Conservation (phyloP, 2,329 filamentous ascomycete species). For the Xylaria sp. region DNA sequence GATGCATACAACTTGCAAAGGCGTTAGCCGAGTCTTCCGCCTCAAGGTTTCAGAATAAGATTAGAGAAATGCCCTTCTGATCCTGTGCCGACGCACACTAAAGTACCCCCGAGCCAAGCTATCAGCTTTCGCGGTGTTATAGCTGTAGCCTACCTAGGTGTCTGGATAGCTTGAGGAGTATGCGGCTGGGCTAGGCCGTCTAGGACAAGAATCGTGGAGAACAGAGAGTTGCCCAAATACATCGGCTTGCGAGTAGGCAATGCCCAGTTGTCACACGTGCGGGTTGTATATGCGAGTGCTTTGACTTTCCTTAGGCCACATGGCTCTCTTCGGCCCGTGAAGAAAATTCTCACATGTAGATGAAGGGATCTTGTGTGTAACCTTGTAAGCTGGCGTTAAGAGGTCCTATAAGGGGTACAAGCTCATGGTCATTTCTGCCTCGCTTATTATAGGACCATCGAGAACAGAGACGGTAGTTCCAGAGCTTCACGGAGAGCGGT, state of each 20-base stretch:
- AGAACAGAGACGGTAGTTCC: background rate
- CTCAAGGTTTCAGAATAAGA: conserved; percentile 12
- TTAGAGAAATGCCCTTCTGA: background rate
- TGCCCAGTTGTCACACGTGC: background rate
- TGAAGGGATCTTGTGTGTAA: background rate
- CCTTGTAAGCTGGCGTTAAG: background rate
- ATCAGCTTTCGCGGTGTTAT: background rate
- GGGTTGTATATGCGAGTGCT: background rate
- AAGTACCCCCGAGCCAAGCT: background rate
- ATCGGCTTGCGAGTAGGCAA: background rate
- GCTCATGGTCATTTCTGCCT: background rate
- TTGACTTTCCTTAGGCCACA: background rate
- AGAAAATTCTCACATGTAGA: background rate
- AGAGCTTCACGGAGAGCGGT: background rate
- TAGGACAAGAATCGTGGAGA: background rate
- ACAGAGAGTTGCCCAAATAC: background rate
- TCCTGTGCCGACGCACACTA: background rate
- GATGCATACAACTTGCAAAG: conserved; percentile 12
- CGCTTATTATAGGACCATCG: background rate
- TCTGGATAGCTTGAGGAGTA: background rate
- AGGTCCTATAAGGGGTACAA: background rate
- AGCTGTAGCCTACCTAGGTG: background rate
- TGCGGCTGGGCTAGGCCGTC: background rate
- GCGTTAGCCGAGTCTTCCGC: conserved; percentile 12
- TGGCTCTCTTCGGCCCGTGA: background rate